Base-by-base conservation (phyloP, 805 yeast genomes). In the Kuraishia borneana region DNA sequence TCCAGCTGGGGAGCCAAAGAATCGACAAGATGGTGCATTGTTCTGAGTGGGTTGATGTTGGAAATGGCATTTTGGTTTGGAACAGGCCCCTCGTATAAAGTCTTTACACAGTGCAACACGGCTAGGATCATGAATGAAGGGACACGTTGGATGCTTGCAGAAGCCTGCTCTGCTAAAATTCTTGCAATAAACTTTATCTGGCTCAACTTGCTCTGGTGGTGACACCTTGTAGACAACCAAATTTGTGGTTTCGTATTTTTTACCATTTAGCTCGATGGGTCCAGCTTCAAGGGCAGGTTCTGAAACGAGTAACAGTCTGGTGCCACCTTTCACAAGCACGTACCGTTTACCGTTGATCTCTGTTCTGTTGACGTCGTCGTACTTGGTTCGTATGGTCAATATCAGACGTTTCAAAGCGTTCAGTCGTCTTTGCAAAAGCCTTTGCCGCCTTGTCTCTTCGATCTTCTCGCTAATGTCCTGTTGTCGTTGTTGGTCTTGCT, bases 21-120 rank as follows among this genome's bases (percentile, higher is more conserved):
- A 77, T 30, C 47, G 55, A 43, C 94, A 83, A 16, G 68, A 48
- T 6, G 76, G 70, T 8, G 83, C 63, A 47, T 81, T 83, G 51
- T 59, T 70, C 41, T 76, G 76, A 19, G 61, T 63, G 6, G 76
- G 67, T 2, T 50, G 52, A 50, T 83, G 94, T 25, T 76, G 69
- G 18, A 74, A 50, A 4, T 55, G 51, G 47, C 94, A 83, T 14
- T 62, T 51, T 10, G 54, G 49, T 20, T 59, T 58, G 18, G 42
- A 37, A 47, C 92, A 82, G 21, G 53, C 51, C 3, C 68, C 71
- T 26, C 55, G 54, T 30, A 75, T 54, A 35, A 50, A 65, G 8
- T 60, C 55, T 18, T 65, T 63, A 50, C 94, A 83, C 4, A 80
- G 49, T 5, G 76, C 65, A 16, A 75, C 60, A 31, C 64, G 73